A percentile compares a stretch with the other conserved stretches of the same genome.
Conservation (phyloP, 805 yeast genomes). For the Yamadazyma takamatsuzukensis region DNA sequence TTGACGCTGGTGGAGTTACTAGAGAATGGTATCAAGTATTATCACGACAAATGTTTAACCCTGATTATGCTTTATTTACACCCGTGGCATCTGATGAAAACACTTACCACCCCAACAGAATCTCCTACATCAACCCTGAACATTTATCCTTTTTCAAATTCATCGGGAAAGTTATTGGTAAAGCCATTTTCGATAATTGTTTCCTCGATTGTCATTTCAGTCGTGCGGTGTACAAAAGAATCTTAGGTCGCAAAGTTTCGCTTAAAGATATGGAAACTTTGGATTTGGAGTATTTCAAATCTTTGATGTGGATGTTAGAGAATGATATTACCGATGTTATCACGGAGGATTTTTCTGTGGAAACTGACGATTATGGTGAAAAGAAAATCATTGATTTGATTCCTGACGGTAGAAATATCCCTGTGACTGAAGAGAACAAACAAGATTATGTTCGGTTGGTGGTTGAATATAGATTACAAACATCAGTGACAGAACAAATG, state of each 20-base stretch:
- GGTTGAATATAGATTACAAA: conserved; percentile 81
- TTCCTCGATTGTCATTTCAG: conserved; percentile 92
- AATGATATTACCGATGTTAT: conserved; percentile 95
- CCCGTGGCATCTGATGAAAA: conserved; percentile 92
- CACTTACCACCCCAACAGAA: conserved; percentile 91
- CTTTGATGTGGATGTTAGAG: conserved; percentile 92
- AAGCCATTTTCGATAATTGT: conserved; percentile 84
- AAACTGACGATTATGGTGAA: conserved; percentile 90
- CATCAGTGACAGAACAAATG: conserved; percentile 84
- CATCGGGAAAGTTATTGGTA: conserved; percentile 90
- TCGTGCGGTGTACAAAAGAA: conserved; percentile 87
- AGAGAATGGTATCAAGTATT: conserved; percentile 97
- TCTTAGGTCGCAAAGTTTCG: conserved; percentile 75
- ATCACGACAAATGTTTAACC: conserved; percentile 92
- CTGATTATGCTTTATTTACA: conserved; percentile 86
- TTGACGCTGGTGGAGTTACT: conserved; percentile 97
- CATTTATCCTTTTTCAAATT: conserved; percentile 90
- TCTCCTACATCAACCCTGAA: conserved; percentile 90
- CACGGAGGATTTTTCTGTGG: conserved; percentile 91
- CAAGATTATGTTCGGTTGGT: conserved; percentile 81
- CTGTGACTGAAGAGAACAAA: conserved; percentile 89
- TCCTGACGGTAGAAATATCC: conserved; percentile 75
- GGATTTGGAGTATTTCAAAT: conserved; percentile 88
- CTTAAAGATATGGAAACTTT: conserved; percentile 92
- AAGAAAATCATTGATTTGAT: conserved; percentile 78